These are phyloP conservation scores for Apiospora arundinis DNA, from an alignment of 2,329 filamentous ascomycete species.

Conservation along the genomic window DNA sequence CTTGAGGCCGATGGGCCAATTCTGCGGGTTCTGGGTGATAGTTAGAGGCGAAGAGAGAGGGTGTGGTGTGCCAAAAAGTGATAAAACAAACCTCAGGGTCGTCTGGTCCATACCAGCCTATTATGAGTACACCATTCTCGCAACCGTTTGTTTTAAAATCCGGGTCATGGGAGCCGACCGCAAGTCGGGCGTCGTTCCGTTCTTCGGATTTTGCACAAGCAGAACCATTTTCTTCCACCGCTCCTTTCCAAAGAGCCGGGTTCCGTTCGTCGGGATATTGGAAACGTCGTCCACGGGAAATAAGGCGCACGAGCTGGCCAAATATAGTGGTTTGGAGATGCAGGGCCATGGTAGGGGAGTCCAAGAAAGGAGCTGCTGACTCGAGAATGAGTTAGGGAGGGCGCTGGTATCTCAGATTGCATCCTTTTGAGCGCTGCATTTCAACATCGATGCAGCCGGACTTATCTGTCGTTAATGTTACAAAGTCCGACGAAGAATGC, in stretches of 20 bases:
- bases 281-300: conserved; percentile 44
- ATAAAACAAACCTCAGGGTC: conserved; percentile 47
- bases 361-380: not conserved
- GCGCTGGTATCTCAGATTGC: not conserved
- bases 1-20: conserved; percentile 47
- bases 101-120: conserved; percentile 57
- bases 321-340: conserved; percentile 50
- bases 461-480: not conserved
- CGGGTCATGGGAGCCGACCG: conserved; percentile 25
- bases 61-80: not conserved
- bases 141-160: conserved; percentile 48
- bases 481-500: not conserved
- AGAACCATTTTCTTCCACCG: conserved; percentile 35
- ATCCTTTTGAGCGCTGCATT: not conserved
- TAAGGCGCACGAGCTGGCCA: conserved; percentile 47
- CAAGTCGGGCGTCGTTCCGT: conserved; percentile 51
- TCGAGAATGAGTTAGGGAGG: not conserved
- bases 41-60: conserved; percentile 15
- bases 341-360: not conserved
- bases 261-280: conserved; percentile 55
- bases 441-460: not conserved
- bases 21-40: conserved; percentile 39
- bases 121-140: conserved; percentile 52
- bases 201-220: conserved; percentile 50
- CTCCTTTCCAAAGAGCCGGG: conserved; percentile 53